A percentile compares a stretch with the other conserved stretches of the same genome.
phyloP scores from a whole-genome alignment of 352 stramenopile species.

The Sclerospora graminicola region DNA sequence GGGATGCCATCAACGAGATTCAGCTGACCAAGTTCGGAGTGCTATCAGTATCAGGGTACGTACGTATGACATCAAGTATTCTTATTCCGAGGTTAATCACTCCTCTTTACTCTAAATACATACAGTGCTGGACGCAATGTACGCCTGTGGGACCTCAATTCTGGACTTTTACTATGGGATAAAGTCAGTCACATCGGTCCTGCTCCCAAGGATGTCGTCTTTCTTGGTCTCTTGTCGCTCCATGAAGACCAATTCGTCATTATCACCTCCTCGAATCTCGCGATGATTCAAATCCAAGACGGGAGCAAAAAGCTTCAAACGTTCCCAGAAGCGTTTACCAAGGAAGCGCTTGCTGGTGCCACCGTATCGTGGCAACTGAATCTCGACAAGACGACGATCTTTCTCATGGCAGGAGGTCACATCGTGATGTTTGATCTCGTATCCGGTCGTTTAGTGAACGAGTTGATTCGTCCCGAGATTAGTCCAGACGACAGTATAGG shows the following conservation, averaged over 20 bases:
- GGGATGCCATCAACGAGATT: conserved; percentile 54
- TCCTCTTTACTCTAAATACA: too few relatives aligned
- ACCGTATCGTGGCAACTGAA: conserved; percentile 31
- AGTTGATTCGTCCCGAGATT: conserved; percentile 25
- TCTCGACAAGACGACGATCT: conserved; percentile 36
- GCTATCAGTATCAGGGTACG: conserved; percentile 54
- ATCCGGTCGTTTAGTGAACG: conserved; percentile 25
- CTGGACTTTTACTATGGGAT: conserved; percentile 66
- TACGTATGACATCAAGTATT: neutral
- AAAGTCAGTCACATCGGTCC: conserved; percentile 22
- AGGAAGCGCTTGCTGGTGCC: conserved; percentile 11
- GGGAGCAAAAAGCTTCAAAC: conserved; percentile 32
- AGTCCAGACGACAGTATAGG: conserved; percentile 20
- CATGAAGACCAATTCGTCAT: conserved; percentile 40
- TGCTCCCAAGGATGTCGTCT: conserved; percentile 13
- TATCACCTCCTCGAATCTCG: conserved; percentile 30
- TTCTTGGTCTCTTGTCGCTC: conserved; percentile 33
- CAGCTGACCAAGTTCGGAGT: conserved; percentile 61
- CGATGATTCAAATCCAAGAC: conserved; percentile 52
- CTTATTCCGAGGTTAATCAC: conserved; percentile 4
- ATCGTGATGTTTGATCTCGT: conserved; percentile 34
- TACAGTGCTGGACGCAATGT: conserved; percentile 41
- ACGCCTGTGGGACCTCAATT: conserved; percentile 51
- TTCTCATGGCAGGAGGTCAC: conserved; percentile 30
- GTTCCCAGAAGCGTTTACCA: conserved; percentile 23